Percentiles rank a stretch among this genome's conserved stretches.
Conservation (phyloP, 306 rosid species). For the Purshia tridentata region DNA sequence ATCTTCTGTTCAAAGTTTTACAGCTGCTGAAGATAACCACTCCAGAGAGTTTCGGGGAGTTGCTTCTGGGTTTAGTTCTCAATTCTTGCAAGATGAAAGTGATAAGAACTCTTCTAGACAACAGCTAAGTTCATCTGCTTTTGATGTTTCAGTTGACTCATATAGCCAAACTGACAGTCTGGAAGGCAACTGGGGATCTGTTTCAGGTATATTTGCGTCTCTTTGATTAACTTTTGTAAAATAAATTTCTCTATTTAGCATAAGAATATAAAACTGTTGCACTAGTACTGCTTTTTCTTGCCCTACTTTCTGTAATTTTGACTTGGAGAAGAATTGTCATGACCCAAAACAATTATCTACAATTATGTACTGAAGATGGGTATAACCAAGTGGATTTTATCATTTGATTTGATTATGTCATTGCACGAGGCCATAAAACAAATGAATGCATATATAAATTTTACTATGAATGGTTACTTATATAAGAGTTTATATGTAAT, state of each 20-base stretch:
- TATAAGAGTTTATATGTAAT: not conserved
- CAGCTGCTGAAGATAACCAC: slow-evolving; percentile 30
- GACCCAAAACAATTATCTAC: not conserved
- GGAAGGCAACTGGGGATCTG: slow-evolving; percentile 88
- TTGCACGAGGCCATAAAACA: not conserved
- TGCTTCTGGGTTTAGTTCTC: slow-evolving; percentile 35
- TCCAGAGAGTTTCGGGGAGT: slow-evolving; percentile 33
- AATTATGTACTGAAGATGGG: slow-evolving; percentile 2
- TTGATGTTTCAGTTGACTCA: slow-evolving; percentile 59
- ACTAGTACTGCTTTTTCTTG: not conserved
- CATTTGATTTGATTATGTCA: not conserved
- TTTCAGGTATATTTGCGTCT: slow-evolving; percentile 60
- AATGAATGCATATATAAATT: not conserved
- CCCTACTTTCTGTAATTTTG: not conserved
- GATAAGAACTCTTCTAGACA: slow-evolving; percentile 31
- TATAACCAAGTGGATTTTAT: not conserved
- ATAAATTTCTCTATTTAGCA: not conserved
- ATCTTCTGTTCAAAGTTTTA: slow-evolving; percentile 33
- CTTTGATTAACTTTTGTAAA: not conserved
- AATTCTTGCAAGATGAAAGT: slow-evolving; percentile 40
- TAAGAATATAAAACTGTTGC: not conserved
- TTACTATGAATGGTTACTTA: not conserved
- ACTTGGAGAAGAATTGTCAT: not conserved
- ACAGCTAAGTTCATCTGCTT: slow-evolving; percentile 33
- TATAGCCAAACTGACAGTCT: slow-evolving; percentile 72